A percentile compares a stretch with the other conserved stretches of the same genome.
These are phyloP conservation scores for Naegleria gruberi DNA, from an alignment of 208 protist species.

Conservation along the genomic window DNA sequence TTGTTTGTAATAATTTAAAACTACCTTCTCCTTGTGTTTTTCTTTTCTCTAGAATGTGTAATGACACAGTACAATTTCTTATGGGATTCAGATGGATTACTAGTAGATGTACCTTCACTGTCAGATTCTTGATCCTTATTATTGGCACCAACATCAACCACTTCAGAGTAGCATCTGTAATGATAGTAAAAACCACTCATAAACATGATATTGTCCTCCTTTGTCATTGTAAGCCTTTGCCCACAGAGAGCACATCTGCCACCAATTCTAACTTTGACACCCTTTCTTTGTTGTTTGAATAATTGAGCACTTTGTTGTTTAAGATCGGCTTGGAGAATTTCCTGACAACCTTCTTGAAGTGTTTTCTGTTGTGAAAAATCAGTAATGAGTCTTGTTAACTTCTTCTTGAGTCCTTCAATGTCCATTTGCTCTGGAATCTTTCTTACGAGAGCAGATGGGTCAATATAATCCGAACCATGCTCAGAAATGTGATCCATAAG, in stretches of 20 bases:
- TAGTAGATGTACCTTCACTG: background rate
- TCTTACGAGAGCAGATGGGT: constrained; percentile 54
- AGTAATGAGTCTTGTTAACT: constrained; percentile 56
- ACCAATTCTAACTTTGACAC: background rate
- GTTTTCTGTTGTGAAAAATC: constrained; percentile 53
- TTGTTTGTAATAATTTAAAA: background rate
- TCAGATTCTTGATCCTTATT: background rate
- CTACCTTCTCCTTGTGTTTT: background rate
- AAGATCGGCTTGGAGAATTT: constrained; percentile 2
- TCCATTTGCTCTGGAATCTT: constrained; percentile 40
- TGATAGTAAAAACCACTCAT: constrained; percentile 8
- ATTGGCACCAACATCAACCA: background rate
- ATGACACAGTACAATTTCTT: background rate
- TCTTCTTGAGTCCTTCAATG: constrained; percentile 48
- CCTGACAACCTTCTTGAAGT: constrained; percentile 20
- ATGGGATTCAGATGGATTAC: background rate
- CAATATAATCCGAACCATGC: constrained; percentile 37
- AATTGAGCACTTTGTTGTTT: background rate
- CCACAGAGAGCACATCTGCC: background rate
- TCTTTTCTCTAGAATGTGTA: background rate
- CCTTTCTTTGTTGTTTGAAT: constrained; percentile 14
- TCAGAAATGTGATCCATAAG: constrained; percentile 54
- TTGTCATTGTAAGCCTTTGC: background rate
- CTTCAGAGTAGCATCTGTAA: background rate
- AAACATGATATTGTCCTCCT: background rate